Evolutionary conservation across 768 basidiomycete genomes (phyloP).

Genomic region (Sutorius australiensis): DNA sequence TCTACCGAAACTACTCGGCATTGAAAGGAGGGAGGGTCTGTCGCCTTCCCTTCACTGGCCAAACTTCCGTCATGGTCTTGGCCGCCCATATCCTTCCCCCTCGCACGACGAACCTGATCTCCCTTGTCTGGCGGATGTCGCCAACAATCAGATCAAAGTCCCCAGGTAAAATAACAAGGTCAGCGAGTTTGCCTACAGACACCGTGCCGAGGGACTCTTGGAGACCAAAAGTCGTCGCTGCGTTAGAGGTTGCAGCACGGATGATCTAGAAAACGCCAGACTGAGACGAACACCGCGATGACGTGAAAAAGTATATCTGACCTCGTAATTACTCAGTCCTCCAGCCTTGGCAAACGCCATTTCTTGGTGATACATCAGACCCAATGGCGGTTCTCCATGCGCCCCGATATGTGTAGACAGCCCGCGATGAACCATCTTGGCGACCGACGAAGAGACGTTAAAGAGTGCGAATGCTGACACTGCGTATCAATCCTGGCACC

Average conservation of each 20-base stretch:
- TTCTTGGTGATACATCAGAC: conserved; percentile 74
- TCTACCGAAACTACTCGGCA: conserved; percentile 29
- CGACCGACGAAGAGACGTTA: conserved; percentile 65
- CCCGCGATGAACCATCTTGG: conserved; percentile 65
- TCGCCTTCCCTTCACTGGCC: conserved; percentile 61
- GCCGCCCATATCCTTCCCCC: conserved; percentile 74
- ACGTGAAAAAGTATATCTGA: conserved; percentile 19
- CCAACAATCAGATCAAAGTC: conserved; percentile 55
- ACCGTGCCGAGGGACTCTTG: conserved; percentile 60
- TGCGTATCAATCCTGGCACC: background rate
- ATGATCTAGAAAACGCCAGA: conserved; percentile 43
- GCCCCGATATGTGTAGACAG: conserved; percentile 65
- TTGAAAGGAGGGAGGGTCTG: conserved; percentile 59
- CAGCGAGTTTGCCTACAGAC: conserved; percentile 63
- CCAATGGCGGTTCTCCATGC: conserved; percentile 69
- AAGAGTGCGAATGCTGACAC: conserved; percentile 56
- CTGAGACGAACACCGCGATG: background rate
- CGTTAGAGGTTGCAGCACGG: conserved; percentile 63
- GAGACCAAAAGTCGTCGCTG: conserved; percentile 63
- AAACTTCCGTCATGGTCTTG: conserved; percentile 61
- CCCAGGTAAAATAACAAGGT: conserved; percentile 63
- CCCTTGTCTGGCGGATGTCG: conserved; percentile 46
- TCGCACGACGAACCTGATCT: conserved; percentile 54
- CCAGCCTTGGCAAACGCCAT: conserved; percentile 63
- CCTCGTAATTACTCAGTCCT: conserved; percentile 70